Evolutionary conservation across 2,329 filamentous ascomycete genomes (phyloP).

Genomic region (Chaetomiaceae sp.): DNA sequence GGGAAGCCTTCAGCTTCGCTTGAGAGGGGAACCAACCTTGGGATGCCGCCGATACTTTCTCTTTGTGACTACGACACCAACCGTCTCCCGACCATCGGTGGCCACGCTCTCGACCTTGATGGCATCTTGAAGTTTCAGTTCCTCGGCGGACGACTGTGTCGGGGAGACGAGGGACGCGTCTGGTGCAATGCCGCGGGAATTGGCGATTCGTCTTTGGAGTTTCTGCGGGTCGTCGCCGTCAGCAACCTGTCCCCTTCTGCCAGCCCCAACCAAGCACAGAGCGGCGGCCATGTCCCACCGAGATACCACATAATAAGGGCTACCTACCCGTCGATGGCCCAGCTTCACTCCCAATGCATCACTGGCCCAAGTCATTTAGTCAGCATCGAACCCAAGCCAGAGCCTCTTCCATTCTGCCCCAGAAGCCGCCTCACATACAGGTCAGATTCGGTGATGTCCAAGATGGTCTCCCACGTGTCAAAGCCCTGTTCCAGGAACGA

Average conservation of each 20-base stretch:
- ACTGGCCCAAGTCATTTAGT: constrained; percentile 34
- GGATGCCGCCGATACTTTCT: constrained; percentile 74
- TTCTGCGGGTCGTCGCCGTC: constrained; percentile 46
- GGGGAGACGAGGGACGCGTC: constrained; percentile 47
- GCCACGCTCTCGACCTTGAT: constrained; percentile 43
- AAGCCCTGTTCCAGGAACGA: constrained; percentile 74
- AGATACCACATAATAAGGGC: background rate
- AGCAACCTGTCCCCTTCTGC: background rate
- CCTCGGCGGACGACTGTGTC: constrained; percentile 48
- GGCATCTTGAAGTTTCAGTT: constrained; percentile 46
- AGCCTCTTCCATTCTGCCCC: background rate
- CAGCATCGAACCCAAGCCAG: background rate
- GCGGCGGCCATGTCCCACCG: background rate
- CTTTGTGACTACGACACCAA: constrained; percentile 48
- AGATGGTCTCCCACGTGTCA: constrained; percentile 76
- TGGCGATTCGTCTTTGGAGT: constrained; percentile 77
- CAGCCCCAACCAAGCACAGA: background rate
- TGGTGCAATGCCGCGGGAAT: constrained; percentile 59
- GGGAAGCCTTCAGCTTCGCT: background rate
- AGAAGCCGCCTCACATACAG: constrained; percentile 48
- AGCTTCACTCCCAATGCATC: constrained; percentile 73
- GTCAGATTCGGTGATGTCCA: constrained; percentile 81
- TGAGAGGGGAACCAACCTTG: constrained; percentile 46
- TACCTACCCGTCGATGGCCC: constrained; percentile 69
- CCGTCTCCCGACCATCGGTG: constrained; percentile 41